Conservation (phyloP, 305 asterid species). For the Rubia tinctorum region DNA sequence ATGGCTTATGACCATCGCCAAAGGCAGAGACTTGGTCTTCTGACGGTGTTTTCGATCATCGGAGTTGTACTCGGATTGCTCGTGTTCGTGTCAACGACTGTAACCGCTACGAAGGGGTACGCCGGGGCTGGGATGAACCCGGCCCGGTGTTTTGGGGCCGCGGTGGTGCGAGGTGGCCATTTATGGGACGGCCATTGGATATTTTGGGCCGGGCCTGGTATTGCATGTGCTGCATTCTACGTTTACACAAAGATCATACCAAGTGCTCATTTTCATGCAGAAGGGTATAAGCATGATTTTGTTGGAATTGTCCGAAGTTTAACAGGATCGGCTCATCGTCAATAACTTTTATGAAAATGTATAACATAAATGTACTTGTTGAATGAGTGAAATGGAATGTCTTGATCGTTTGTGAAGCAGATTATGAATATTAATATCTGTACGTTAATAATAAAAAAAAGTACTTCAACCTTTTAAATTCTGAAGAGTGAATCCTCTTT, state of each 20-base stretch:
- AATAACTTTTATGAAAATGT: neutral
- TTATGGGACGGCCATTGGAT: constrained; percentile 81
- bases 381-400: neutral
- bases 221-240: constrained; percentile 54
- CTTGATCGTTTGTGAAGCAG: neutral
- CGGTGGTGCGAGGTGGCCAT: constrained; percentile 69
- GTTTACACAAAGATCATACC: constrained; percentile 66
- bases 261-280: constrained; percentile 44
- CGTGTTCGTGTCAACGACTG: constrained; percentile 54
- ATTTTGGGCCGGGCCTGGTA: constrained; percentile 67
- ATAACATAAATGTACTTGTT: neutral
- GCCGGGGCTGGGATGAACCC: constrained; percentile 78
- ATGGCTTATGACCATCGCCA: constrained; percentile 76
- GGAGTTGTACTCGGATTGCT: constrained; percentile 62
- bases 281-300: constrained; percentile 61
- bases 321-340: neutral
- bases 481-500: too few relatives aligned
- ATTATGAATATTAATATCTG: too few relatives aligned
- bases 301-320: constrained; percentile 38
- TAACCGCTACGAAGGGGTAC: constrained; percentile 54
- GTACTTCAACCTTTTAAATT: too few relatives aligned
- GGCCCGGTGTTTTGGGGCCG: constrained; percentile 69
- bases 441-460: too few relatives aligned
- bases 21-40: constrained; percentile 44
- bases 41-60: constrained; percentile 37